A percentile compares a stretch with the other conserved stretches of the same genome.
These are phyloP conservation scores for Ustilago nuda DNA, from an alignment of 1,284 basidiomycete genomes.

Conservation along the genomic window DNA sequence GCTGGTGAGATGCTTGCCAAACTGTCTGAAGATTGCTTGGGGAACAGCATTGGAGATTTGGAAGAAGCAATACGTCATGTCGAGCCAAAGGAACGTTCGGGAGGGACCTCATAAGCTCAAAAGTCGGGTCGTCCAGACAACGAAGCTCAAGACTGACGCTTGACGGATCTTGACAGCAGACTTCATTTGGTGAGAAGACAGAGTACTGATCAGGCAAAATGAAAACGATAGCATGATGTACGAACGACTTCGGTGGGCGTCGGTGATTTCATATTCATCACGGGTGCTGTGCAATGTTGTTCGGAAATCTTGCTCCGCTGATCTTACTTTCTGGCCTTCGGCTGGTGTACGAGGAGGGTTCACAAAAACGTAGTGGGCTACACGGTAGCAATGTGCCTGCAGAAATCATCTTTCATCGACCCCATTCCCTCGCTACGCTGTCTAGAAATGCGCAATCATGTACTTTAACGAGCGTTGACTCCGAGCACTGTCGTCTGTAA, in stretches of 20 bases:
- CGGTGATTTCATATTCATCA: not conserved
- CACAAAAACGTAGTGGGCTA: not conserved
- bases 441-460: conserved; percentile 2
- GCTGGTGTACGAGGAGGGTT: not conserved
- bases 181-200: not conserved
- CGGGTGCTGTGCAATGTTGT: not conserved
- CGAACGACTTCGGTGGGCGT: not conserved
- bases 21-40: not conserved
- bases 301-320: not conserved
- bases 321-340: not conserved
- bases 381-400: not conserved
- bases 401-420: not conserved
- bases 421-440: conserved; percentile 17
- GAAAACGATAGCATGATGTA: not conserved
- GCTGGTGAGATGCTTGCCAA: not conserved
- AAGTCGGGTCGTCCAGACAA: not conserved
- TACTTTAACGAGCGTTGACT: not conserved
- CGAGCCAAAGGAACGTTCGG: not conserved
- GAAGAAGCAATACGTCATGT: not conserved
- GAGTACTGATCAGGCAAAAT: not conserved
- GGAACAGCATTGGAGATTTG: not conserved
- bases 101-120: not conserved
- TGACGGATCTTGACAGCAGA: not conserved
- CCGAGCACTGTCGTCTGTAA: not conserved
- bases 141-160: not conserved